Conservation (phyloP, 192 early-diverging fungal genomes). For the Dissophora ornata region DNA sequence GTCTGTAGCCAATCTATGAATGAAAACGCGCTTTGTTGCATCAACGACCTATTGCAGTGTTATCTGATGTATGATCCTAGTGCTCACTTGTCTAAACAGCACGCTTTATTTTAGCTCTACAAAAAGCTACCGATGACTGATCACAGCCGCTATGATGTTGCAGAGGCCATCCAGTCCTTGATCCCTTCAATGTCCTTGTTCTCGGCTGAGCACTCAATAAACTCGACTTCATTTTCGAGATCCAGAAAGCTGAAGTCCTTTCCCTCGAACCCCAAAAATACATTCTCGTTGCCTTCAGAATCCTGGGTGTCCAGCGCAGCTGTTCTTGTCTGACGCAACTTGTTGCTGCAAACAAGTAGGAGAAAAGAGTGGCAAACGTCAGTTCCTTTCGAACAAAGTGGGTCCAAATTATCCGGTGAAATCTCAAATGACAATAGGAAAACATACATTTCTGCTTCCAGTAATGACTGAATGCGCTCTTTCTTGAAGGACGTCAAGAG, state of each 20-base stretch:
- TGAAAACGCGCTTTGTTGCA: no score
- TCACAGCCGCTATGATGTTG: slow-evolving; percentile 28
- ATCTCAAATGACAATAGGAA: no score
- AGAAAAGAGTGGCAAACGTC: neutral
- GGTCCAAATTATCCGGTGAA: no score
- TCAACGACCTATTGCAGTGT: no score
- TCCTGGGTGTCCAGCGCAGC: slow-evolving; percentile 74
- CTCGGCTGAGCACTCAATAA: slow-evolving; percentile 72
- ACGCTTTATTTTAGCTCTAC: neutral
- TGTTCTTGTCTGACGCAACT: slow-evolving; percentile 72
- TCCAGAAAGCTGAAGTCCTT: slow-evolving; percentile 87
- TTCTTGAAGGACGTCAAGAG: slow-evolving; percentile 74
- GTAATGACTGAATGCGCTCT: slow-evolving; percentile 68
- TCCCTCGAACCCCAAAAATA: slow-evolving; percentile 84
- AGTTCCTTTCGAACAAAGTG: no score
- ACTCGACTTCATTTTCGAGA: slow-evolving; percentile 73
- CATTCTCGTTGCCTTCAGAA: slow-evolving; percentile 68
- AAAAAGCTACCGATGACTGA: no score
- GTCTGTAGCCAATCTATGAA: no score
- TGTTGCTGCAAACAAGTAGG: slow-evolving; percentile 58
- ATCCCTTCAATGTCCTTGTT: slow-evolving; percentile 68
- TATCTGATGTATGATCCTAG: no score
- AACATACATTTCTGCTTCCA: slow-evolving; percentile 85
- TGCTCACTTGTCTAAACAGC: no score
- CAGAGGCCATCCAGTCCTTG: slow-evolving; percentile 70